phyloP scores from a whole-genome alignment of 345 rosid species.

The Excoecaria agallocha region DNA sequence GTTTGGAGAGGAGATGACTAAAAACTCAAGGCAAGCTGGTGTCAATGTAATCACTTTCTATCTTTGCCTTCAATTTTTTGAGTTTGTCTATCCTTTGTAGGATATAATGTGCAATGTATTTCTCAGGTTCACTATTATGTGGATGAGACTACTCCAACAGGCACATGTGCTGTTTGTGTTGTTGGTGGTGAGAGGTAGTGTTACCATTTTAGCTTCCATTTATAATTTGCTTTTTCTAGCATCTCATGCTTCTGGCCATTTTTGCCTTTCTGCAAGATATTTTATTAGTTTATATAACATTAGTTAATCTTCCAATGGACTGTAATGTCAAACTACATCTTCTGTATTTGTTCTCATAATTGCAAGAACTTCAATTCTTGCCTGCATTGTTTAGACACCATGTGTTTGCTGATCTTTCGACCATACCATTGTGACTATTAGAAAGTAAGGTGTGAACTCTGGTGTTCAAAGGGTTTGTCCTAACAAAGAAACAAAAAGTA shows the following conservation, averaged over 20 bases:
- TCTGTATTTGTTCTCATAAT: not conserved
- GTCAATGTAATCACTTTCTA: constrained; percentile 51
- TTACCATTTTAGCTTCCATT: not conserved
- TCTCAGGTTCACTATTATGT: constrained; percentile 75
- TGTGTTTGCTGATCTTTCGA: not conserved
- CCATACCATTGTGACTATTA: not conserved
- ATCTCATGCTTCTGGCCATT: not conserved
- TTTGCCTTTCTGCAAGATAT: not conserved
- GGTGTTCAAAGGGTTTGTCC: not conserved
- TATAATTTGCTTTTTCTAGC: not conserved
- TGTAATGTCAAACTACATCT: not conserved
- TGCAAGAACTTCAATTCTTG: not conserved
- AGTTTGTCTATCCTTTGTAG: not conserved
- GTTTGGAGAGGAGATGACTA: constrained; percentile 97
- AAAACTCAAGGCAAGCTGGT: constrained; percentile 63
- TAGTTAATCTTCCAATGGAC: not conserved
- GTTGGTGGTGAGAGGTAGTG: constrained; percentile 93
- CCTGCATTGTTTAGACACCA: not conserved
- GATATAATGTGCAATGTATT: constrained; percentile 1
- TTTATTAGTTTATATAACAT: not conserved
- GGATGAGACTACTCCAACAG: constrained; percentile 78
- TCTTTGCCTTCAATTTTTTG: not conserved
- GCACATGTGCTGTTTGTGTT: constrained; percentile 96
- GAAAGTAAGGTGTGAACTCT: not conserved
- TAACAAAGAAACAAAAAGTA: not conserved